A percentile compares a stretch with the other conserved stretches of the same genome.
Conservation (phyloP, 139 green algal species). For the Mesotaenium endlicherianum region DNA sequence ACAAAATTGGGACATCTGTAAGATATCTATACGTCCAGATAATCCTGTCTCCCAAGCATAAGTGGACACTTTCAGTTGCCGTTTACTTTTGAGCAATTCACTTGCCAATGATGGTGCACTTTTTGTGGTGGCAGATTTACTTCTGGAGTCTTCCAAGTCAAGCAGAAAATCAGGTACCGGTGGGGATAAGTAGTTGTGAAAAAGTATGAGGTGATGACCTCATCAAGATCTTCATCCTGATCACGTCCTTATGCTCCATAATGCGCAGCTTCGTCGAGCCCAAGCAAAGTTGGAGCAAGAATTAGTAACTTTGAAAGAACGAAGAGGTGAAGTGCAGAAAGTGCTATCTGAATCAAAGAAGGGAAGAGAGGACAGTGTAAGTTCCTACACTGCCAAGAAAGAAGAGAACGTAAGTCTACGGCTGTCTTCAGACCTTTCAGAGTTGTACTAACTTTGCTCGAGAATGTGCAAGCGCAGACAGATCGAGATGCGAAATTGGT, state of each 20-base stretch:
- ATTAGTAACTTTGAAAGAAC: not conserved
- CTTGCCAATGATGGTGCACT: not conserved
- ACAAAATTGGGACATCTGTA: constrained; percentile 49
- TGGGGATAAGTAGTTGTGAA: no score
- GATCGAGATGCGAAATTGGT: not conserved
- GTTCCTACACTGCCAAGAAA: no score
- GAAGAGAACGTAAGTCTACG: no score
- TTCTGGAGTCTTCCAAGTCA: constrained; percentile 43
- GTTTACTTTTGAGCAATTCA: not conserved
- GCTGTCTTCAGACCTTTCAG: not conserved
- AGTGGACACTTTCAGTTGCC: not conserved
- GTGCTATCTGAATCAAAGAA: no score
- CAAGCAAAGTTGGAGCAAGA: not conserved
- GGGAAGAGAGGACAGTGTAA: no score
- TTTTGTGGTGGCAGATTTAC: constrained; percentile 11
- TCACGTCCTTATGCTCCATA: not conserved
- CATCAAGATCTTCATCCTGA: not conserved
- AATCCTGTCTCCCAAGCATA: not conserved
- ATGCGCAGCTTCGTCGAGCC: not conserved
- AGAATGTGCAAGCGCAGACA: not conserved
- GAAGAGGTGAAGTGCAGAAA: not conserved
- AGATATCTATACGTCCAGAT: no score
- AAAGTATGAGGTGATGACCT: no score
- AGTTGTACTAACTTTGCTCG: not conserved
- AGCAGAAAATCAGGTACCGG: constrained; percentile 36